Conservation (phyloP, 106 monocot species). For the Ottelia alismoides region DNA sequence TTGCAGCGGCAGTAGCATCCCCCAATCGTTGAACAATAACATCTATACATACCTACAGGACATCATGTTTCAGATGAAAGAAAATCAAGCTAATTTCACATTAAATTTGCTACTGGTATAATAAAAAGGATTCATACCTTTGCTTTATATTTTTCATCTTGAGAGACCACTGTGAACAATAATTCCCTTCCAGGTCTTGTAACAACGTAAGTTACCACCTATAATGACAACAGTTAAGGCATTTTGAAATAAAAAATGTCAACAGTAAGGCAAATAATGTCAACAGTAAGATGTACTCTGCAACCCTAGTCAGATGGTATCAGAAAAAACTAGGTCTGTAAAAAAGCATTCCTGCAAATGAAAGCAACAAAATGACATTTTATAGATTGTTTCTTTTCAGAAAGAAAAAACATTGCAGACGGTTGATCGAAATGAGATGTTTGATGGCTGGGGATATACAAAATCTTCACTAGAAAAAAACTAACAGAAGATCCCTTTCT, state of each 20-base stretch:
- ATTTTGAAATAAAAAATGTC: background rate
- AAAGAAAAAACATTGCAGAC: too few relatives aligned
- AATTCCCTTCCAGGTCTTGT: constrained; percentile 94
- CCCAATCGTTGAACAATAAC: constrained; percentile 94
- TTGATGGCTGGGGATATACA: too few relatives aligned
- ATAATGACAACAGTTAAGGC: constrained; percentile 1
- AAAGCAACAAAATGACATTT: too few relatives aligned
- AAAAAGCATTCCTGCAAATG: too few relatives aligned
- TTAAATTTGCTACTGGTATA: background rate
- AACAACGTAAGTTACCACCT: constrained; percentile 95
- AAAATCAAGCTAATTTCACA: background rate
- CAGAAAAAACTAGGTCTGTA: too few relatives aligned
- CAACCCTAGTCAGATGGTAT: too few relatives aligned
- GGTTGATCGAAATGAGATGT: too few relatives aligned
- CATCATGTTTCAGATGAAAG: background rate
- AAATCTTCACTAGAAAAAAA: too few relatives aligned
- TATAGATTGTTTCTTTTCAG: too few relatives aligned
- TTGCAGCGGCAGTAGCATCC: constrained; percentile 89
- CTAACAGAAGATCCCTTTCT: too few relatives aligned
- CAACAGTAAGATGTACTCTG: too few relatives aligned
- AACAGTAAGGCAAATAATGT: background rate
- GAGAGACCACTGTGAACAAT: constrained; percentile 88
- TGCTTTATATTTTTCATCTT: constrained; percentile 97
- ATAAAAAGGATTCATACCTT: constrained; percentile 72
- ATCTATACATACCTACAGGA: constrained; percentile 83